Conservation (phyloP, 768 basidiomycete genomes). For the Lactifluus echinatus region DNA sequence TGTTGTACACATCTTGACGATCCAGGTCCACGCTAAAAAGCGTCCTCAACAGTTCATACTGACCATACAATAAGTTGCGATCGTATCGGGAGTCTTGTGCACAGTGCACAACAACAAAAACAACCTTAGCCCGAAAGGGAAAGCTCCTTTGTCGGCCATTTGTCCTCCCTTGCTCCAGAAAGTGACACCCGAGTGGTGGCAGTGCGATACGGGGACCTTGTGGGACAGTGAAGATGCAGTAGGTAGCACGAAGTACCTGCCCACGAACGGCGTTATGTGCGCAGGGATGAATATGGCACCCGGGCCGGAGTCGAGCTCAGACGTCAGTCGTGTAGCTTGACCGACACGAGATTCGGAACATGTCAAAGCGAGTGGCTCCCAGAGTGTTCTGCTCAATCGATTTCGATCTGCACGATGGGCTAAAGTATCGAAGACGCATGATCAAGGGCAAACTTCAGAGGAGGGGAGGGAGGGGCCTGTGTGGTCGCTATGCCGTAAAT, state of each 20-base stretch:
- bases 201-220: no score
- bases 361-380: neutral
- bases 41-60: neutral
- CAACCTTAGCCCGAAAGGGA: neutral
- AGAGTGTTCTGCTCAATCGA: slow-evolving; percentile 1
- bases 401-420: slow-evolving; percentile 2
- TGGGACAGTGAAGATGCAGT: no score
- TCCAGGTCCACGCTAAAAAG: neutral
- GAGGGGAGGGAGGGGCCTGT: neutral
- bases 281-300: neutral
- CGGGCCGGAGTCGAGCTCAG: neutral
- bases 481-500: neutral
- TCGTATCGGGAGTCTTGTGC: neutral
- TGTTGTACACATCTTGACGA: neutral
- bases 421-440: neutral
- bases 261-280: slow-evolving; percentile 6
- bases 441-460: neutral
- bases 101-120: neutral
- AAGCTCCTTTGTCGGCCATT: neutral
- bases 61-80: neutral
- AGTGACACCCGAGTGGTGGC: neutral
- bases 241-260: neutral
- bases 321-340: neutral
- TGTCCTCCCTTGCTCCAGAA: neutral
- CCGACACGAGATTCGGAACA: neutral